Evolutionary conservation across 202 grass and related monocot genomes (phyloP).

Genomic region (Brachypodium distachyon): DNA sequence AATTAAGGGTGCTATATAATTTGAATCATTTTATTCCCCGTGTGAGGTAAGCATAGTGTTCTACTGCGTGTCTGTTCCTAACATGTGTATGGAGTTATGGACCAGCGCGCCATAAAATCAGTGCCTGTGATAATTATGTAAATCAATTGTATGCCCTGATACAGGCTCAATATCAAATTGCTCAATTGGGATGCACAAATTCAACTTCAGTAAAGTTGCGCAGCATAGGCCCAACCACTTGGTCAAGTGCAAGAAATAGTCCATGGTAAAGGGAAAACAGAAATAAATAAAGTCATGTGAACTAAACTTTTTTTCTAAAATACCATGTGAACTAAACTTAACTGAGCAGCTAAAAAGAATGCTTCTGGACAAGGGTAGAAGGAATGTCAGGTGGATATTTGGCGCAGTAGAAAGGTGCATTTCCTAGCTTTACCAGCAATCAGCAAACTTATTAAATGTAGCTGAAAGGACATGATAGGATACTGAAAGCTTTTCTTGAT

Average conservation of each 20-base stretch:
- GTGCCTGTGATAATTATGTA: neutral
- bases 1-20: neutral
- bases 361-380: neutral
- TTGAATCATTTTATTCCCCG: too few relatives aligned
- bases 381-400: neutral
- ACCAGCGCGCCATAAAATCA: neutral
- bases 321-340: neutral
- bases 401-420: neutral
- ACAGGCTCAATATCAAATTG: neutral
- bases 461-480: neutral
- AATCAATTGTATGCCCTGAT: neutral
- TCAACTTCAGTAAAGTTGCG: neutral
- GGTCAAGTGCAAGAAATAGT: too few relatives aligned
- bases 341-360: neutral
- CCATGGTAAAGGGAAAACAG: neutral
- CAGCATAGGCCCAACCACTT: neutral
- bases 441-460: neutral
- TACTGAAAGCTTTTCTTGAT: neutral
- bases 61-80: too few relatives aligned
- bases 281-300: neutral
- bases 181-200: neutral
- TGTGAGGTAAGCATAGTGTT: too few relatives aligned
- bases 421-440: neutral
- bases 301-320: too few relatives aligned
- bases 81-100: neutral